These are phyloP conservation scores for Aspergillus novoparasiticus DNA, from an alignment of 2,329 filamentous ascomycete genomes.

Conservation along the genomic window DNA sequence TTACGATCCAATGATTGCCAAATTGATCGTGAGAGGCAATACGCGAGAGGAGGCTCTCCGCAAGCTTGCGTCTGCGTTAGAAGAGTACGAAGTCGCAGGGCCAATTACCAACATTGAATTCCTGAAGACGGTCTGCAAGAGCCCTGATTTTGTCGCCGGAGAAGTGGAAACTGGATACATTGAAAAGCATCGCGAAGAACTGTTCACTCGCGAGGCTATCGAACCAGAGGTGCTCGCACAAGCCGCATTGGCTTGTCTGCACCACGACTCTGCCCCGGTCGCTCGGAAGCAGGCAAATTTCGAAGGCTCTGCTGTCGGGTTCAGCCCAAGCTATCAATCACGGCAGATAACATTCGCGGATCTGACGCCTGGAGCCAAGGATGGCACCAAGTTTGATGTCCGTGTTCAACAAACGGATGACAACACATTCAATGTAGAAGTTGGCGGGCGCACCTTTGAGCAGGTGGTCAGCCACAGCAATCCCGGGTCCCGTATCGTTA, in stretches of 20 bases:
- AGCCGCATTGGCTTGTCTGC: constrained; percentile 76
- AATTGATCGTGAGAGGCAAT: constrained; percentile 85
- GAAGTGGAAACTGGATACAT: constrained; percentile 97
- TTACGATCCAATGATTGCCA: constrained; percentile 99
- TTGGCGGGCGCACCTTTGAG: constrained; percentile 41
- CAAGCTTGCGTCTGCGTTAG: constrained; percentile 77
- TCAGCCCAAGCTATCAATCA: constrained; percentile 65
- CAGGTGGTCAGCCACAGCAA: constrained; percentile 54
- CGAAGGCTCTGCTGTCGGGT: constrained; percentile 51
- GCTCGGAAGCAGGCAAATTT: constrained; percentile 28
- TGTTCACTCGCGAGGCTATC: constrained; percentile 68
- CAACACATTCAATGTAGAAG: constrained; percentile 51
- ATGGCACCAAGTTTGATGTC: constrained; percentile 47
- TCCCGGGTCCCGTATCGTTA: constrained; percentile 55
- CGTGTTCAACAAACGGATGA: constrained; percentile 55
- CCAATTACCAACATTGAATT: constrained; percentile 97
- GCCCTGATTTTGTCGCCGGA: constrained; percentile 78
- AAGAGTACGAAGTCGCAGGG: constrained; percentile 89
- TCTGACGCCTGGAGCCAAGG: constrained; percentile 45
- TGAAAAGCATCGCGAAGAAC: constrained; percentile 76
- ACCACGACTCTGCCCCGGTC: constrained; percentile 45
- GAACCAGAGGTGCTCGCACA: constrained; percentile 79
- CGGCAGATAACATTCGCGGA: constrained; percentile 62
- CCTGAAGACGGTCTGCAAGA: constrained; percentile 81
- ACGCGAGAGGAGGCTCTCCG: constrained; percentile 79